Evolutionary conservation across 768 basidiomycete genomes (phyloP).

Genomic region (Russula lepida): DNA sequence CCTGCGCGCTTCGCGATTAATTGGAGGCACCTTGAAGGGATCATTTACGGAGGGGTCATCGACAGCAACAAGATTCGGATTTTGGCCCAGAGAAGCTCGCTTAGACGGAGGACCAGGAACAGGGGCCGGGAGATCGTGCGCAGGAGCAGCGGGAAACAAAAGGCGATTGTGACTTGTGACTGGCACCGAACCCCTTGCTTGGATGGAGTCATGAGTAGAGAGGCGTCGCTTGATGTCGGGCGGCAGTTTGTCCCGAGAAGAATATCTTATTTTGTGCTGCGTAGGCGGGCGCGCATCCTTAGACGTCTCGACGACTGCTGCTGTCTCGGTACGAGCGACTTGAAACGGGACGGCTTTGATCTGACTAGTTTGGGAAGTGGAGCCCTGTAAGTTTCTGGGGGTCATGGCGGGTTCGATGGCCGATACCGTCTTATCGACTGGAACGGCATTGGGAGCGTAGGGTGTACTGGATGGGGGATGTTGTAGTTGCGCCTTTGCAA

Average conservation of each 20-base stretch:
- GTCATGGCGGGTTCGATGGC: neutral
- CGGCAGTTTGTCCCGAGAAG: neutral
- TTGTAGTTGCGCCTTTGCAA: neutral
- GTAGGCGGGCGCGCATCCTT: neutral
- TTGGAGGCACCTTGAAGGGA: neutral
- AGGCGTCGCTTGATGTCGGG: neutral
- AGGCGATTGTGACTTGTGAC: neutral
- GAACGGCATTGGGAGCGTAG: neutral
- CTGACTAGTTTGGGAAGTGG: neutral
- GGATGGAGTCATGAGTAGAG: neutral
- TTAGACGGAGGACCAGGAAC: slow-evolving; percentile 3
- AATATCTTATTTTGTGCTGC: neutral
- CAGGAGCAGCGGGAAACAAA: neutral
- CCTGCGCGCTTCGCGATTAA: neutral
- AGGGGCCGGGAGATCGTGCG: slow-evolving; percentile 1
- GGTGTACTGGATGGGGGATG: neutral
- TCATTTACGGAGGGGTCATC: neutral
- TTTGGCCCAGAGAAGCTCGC: neutral
- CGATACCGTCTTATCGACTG: neutral
- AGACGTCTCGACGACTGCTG: neutral
- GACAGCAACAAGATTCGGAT: neutral
- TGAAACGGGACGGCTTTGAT: neutral
- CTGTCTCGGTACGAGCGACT: neutral
- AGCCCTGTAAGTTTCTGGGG: neutral
- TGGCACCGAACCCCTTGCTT: neutral